Base-by-base conservation (phyloP, 345 rosid species). In the Euphorbia pulcherrima region DNA sequence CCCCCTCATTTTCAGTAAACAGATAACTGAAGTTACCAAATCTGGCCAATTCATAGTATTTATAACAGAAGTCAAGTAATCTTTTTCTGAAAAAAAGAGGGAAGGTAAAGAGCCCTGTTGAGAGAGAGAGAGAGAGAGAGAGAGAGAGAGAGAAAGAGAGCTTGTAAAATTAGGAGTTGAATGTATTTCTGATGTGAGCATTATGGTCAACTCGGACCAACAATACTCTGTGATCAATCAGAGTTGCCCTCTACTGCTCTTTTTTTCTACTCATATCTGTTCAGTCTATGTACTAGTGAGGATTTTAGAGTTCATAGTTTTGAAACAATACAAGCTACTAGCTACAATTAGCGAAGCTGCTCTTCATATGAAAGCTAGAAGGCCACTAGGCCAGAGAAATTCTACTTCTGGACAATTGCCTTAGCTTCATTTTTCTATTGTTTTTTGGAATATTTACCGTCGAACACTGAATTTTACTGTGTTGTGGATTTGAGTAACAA, bases 61-160 rank as follows among this genome's bases (percentile, higher is more conserved):
- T 48, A 28, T 7, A 51, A 11, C 26, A 5, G 9, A 47, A 27
- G 55, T 14, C 26, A 64, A 64, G 40, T 46, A 17, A 16, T 18
- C 11, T 37, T 4, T 64, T 18, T 26, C 8, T 41, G 7, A 64
- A 61, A 37, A 40, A 29, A 6, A 62, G 21, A 62, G 14, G 27
- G 28, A 39, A 11, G 20, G 8, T 13, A 26, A 2, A 12, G 27
- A 6, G 3, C 29, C 8, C 6, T 8, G 47, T 9, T 20, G 20
- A 35, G 26, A 60, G 46, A 60, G 64, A 40, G 53, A 3, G 60
- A 26, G 40, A 44, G 50, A 39, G 44, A 39, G 44, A 39, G 44
- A 39, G 20, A 35, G 26, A 60, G 46, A 60, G 64, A 40, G 53
- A 3, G 60, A 26, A 23, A 44, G 50, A 58, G 62, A 58, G n/a